A percentile compares a stretch with the other conserved stretches of the same genome.
phyloP scores from a whole-genome alignment of 805 yeast genomes.

The Ogataea corticis region DNA sequence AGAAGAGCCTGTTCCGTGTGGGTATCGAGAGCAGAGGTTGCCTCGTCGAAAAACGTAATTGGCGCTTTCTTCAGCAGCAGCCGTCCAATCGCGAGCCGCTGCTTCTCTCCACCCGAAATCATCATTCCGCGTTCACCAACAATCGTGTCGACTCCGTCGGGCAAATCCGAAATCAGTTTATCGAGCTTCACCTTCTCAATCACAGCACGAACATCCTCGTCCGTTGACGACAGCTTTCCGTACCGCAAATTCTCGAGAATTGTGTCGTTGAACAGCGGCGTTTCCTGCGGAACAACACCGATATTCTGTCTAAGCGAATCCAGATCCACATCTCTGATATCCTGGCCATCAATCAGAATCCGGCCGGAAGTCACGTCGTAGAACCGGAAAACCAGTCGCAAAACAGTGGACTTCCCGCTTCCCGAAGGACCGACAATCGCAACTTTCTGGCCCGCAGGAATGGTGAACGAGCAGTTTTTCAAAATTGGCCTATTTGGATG shows the following conservation, averaged over 20 bases:
- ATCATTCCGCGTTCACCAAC: conserved; percentile 98
- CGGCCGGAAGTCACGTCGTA: conserved; percentile 81
- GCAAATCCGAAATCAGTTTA: conserved; percentile 63
- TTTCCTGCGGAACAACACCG: conserved; percentile 97
- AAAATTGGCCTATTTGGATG: conserved; percentile 86
- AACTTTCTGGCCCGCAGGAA: conserved; percentile 88
- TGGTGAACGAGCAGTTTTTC: conserved; percentile 74
- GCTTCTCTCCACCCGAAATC: conserved; percentile 99
- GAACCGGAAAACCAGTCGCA: conserved; percentile 82
- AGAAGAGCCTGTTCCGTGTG: conserved; percentile 89
- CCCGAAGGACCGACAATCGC: conserved; percentile 98
- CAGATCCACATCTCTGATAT: conserved; percentile 70
- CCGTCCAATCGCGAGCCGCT: conserved; percentile 90
- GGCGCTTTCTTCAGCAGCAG: conserved; percentile 83
- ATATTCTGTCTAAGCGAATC: conserved; percentile 71
- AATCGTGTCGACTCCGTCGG: conserved; percentile 79
- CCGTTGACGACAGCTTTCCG: conserved; percentile 73
- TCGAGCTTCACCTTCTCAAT: conserved; percentile 72
- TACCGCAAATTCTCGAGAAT: conserved; percentile 85
- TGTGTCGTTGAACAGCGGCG: conserved; percentile 91
- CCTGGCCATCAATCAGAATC: conserved; percentile 85
- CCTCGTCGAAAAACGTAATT: conserved; percentile 94
- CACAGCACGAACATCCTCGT: conserved; percentile 65
- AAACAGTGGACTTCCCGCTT: conserved; percentile 88
- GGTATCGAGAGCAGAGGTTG: conserved; percentile 94